These are phyloP conservation scores for Dalechampia spathulata DNA, from an alignment of 441 rosid genomes.

Conservation along the genomic window DNA sequence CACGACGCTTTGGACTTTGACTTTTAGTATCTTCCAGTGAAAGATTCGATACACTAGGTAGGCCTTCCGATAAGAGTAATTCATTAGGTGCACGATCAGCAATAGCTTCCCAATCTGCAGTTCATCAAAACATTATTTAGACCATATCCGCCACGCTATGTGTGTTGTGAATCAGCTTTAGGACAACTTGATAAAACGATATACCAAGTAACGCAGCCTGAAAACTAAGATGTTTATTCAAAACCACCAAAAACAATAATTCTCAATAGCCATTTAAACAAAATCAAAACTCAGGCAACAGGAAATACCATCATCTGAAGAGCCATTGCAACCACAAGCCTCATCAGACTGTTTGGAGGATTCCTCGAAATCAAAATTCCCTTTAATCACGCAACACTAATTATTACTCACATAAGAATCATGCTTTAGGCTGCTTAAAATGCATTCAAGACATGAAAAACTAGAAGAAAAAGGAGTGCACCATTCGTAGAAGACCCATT, in stretches of 20 bases:
- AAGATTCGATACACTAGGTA: slow-evolving; percentile 57
- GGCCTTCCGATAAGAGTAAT: slow-evolving; percentile 42
- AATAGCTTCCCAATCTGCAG: slow-evolving; percentile 81
- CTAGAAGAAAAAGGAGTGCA: slow-evolving; percentile 17
- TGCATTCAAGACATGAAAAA: too few relatives aligned
- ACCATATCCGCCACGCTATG: neutral
- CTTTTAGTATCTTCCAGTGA: slow-evolving; percentile 42
- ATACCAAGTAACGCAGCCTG: neutral
- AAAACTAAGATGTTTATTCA: too few relatives aligned
- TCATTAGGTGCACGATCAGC: slow-evolving; percentile 59
- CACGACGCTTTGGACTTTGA: slow-evolving; percentile 65
- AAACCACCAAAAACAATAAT: too few relatives aligned
- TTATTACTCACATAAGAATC: neutral
- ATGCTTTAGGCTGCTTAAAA: too few relatives aligned
- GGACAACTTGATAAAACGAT: neutral
- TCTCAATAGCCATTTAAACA: neutral
- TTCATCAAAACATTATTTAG: slow-evolving; percentile 9
- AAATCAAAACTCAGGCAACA: neutral
- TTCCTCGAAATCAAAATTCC: slow-evolving; percentile 24
- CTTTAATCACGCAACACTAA: slow-evolving; percentile 19
- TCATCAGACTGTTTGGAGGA: slow-evolving; percentile 10
- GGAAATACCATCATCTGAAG: slow-evolving; percentile 60
- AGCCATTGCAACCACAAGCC: slow-evolving; percentile 23
- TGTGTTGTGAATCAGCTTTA: neutral
- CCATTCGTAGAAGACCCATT: slow-evolving; percentile 18